Percentiles rank a stretch among this genome's conserved stretches.
phyloP scores from a whole-genome alignment of 805 yeast genomes.

The Kluyveromyces lactis region DNA sequence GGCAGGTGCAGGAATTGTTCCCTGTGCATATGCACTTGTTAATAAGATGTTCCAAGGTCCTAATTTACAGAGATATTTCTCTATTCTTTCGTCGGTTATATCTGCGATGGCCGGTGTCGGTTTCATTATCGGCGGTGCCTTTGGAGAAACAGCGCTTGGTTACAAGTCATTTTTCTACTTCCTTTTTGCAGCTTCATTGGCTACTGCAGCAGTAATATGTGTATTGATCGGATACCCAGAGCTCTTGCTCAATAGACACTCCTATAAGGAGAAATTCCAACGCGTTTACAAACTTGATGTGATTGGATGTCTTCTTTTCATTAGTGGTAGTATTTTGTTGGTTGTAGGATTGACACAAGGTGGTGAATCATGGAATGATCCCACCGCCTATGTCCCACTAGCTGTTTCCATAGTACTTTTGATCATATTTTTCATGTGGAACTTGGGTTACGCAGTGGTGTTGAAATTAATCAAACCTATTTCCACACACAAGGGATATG shows the following conservation, averaged over 20 bases:
- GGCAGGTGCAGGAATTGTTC: conserved; percentile 35
- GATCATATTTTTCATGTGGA: conserved; percentile 28
- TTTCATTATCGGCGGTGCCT: conserved; percentile 38
- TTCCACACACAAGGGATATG: conserved; percentile 3
- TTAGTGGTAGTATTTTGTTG: conserved; percentile 31
- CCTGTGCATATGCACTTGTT: conserved; percentile 30
- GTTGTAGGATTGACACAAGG: conserved; percentile 40
- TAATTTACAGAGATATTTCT: conserved; percentile 22
- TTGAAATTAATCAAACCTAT: conserved; percentile 6
- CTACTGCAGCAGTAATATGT: not conserved
- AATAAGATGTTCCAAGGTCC: conserved; percentile 26
- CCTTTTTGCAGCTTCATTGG: conserved; percentile 26
- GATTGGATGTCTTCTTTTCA: conserved; percentile 28
- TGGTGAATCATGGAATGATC: conserved; percentile 35
- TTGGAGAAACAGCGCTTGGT: conserved; percentile 30
- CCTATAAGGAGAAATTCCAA: conserved; percentile 15
- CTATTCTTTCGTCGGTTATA: conserved; percentile 20
- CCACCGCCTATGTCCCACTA: conserved; percentile 35
- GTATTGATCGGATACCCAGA: not conserved
- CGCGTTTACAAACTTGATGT: conserved; percentile 25
- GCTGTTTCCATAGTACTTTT: conserved; percentile 32
- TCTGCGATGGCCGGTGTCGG: conserved; percentile 34
- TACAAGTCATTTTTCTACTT: conserved; percentile 34
- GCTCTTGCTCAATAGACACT: conserved; percentile 21
- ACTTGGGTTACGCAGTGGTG: conserved; percentile 13